Evolutionary conservation across 306 rosid genomes (phyloP), one percentile per base, ranked within the genome.

Genomic region (Rosa persica): DNA sequence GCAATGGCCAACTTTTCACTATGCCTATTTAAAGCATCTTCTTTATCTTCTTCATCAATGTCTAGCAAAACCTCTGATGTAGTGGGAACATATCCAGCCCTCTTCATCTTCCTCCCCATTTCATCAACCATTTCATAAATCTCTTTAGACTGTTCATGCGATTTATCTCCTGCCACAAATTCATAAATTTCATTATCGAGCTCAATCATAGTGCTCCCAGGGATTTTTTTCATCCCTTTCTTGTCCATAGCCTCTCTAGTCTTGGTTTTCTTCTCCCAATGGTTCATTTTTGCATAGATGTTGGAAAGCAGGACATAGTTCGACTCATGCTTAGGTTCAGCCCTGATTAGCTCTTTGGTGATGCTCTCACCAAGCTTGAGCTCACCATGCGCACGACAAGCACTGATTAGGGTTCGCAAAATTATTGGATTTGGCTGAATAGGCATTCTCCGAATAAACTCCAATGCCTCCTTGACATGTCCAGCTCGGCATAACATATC

Each of bases 1-100:
- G 98, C 98, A 73, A 94, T 92, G 19, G 98, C 98, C 75, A 94
- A 88, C 78, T 92, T 94, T 86, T 94, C 98, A 85, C 98, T 89
- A 67, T 94, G 98, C 79, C 86, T 85, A 79, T 86, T 72, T 75
- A 92, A 77, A 79, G 90, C 89, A 85, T 88, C 96, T 81, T 89
- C 96, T 77, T 94, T 94, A 70, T 94, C 98, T 80, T 90, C 97
- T 76, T 94, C 97, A 40, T 92, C 90, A 72, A 94, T 92, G 76
- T 94, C 97, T 78, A 90, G 93, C 79, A 94, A 77, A 13, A 92
- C 96, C 57, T 94, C 92, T 57, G 96, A 89, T 65, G 98, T 92
- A 36, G 86, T 80, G 40, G 98, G 87, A 76, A 89, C 89, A 81
- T 89, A 90, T 47, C 98, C 98, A 66, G 92, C 91, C 77, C 79